A percentile compares a stretch with the other conserved stretches of the same genome.
Evolutionary conservation across 257 asterid genomes (phyloP).

Genomic region (Capsicum rhomboideum): DNA sequence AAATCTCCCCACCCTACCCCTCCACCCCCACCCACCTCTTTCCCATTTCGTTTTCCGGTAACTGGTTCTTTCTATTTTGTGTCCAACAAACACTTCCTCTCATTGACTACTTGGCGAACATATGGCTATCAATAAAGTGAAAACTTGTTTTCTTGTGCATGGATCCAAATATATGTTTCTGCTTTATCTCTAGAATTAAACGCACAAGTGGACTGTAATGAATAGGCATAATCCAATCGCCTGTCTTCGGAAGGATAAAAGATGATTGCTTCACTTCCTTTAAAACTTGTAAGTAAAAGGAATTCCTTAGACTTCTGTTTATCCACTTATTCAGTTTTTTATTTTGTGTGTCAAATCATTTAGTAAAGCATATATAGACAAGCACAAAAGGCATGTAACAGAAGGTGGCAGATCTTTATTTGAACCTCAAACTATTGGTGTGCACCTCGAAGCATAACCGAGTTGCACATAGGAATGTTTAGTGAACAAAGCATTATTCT

Average conservation of each 20-base stretch:
- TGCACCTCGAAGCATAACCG: background rate
- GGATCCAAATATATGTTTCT: too few species aligned
- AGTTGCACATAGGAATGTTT: background rate
- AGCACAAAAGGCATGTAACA: background rate
- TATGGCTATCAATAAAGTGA: too few species aligned
- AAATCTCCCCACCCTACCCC: too few species aligned
- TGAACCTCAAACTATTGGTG: background rate
- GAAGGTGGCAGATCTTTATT: background rate
- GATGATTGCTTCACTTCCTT: too few species aligned
- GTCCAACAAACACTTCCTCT: background rate
- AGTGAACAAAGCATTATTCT: background rate
- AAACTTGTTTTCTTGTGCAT: too few species aligned
- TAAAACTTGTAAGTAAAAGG: too few species aligned
- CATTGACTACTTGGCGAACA: background rate
- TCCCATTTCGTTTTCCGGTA: background rate
- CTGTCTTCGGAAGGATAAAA: too few species aligned
- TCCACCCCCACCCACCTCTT: too few species aligned
- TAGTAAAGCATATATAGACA: background rate
- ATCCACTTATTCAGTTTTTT: background rate
- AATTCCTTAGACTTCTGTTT: background rate
- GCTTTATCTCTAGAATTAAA: too few species aligned
- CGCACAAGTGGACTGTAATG: too few species aligned
- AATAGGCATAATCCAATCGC: too few species aligned
- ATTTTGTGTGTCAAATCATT: background rate
- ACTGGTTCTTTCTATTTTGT: background rate